These are phyloP conservation scores for Strobilomyces dryophilus DNA, from an alignment of 768 basidiomycete species.

Conservation along the genomic window DNA sequence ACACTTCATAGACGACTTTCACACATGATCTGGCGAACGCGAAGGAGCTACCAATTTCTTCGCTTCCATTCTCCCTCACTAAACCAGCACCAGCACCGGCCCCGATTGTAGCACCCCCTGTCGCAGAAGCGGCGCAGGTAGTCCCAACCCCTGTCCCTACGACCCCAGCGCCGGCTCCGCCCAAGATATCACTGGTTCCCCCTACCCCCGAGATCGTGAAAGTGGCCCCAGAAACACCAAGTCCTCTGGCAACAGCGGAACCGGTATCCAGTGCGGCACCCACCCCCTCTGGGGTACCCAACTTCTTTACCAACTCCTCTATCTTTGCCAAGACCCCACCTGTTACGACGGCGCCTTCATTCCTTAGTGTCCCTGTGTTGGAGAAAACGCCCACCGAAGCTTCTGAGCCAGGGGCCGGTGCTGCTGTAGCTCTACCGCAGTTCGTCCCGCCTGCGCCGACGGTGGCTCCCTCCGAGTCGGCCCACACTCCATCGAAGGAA, in stretches of 20 bases:
- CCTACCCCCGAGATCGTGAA: slow-evolving; percentile 25
- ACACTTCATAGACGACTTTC: slow-evolving; percentile 30
- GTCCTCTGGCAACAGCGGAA: slow-evolving; percentile 3
- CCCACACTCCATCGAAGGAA: slow-evolving; percentile 15
- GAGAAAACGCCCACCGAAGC: slow-evolving; percentile 6
- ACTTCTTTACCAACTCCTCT: slow-evolving; percentile 60
- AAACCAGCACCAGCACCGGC: slow-evolving; percentile 25
- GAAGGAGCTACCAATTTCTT: slow-evolving; percentile 63
- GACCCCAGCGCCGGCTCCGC: slow-evolving; percentile 10
- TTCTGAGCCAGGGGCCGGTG: neutral
- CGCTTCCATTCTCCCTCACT: slow-evolving; percentile 64
- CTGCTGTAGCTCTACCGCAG: slow-evolving; percentile 5
- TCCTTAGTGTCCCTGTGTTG: slow-evolving; percentile 20
- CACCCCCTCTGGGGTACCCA: slow-evolving; percentile 40
- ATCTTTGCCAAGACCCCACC: slow-evolving; percentile 38
- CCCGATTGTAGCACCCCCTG: slow-evolving; percentile 8
- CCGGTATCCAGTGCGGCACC: slow-evolving; percentile 1
- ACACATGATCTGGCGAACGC: slow-evolving; percentile 40
- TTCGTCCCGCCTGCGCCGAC: slow-evolving; percentile 9
- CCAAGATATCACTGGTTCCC: slow-evolving; percentile 23
- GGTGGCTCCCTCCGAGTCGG: slow-evolving; percentile 4
- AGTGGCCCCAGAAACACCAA: slow-evolving; percentile 8
- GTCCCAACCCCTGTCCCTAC: slow-evolving; percentile 13
- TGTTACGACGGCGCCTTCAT: slow-evolving; percentile 11
- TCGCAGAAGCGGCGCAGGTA: slow-evolving; percentile 13